These are phyloP conservation scores for Fusarium piperis DNA, from an alignment of 2,329 filamentous ascomycete genomes.

Conservation along the genomic window DNA sequence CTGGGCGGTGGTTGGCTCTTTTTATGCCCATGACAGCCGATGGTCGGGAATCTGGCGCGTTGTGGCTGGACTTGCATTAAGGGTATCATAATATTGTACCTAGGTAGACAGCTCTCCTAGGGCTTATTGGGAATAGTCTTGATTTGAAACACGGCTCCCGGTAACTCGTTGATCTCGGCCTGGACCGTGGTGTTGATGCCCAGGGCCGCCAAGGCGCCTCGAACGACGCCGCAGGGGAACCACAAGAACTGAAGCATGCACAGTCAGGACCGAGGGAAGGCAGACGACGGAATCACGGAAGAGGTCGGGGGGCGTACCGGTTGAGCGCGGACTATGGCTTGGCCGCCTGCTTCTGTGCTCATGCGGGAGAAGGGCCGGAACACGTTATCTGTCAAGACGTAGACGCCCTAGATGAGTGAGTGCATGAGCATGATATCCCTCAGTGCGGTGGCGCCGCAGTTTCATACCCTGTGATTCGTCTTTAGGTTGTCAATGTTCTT, in stretches of 20 bases:
- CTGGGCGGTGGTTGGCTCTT: slow-evolving; percentile 33
- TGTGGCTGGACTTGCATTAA: slow-evolving; percentile 28
- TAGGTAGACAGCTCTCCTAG: slow-evolving; percentile 26
- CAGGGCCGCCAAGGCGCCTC: slow-evolving; percentile 90
- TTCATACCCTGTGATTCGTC: slow-evolving; percentile 86
- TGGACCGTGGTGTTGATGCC: slow-evolving; percentile 92
- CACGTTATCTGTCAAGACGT: slow-evolving; percentile 91
- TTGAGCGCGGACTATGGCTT: slow-evolving; percentile 79
- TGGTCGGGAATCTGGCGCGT: slow-evolving; percentile 24
- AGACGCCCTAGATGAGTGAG: slow-evolving; percentile 74
- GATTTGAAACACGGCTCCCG: slow-evolving; percentile 93
- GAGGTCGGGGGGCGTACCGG: slow-evolving; percentile 67
- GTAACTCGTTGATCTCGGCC: slow-evolving; percentile 87
- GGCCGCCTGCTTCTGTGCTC: slow-evolving; percentile 81
- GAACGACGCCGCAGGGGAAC: slow-evolving; percentile 93
- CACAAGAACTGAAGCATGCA: slow-evolving; percentile 77
- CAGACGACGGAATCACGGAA: slow-evolving; percentile 2
- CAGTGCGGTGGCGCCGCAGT: background rate
- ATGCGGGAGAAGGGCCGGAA: slow-evolving; percentile 91
- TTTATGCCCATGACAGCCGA: slow-evolving; percentile 21
- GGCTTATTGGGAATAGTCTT: slow-evolving; percentile 78
- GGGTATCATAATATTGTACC: slow-evolving; percentile 40
- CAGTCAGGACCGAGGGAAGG: slow-evolving; percentile 9
- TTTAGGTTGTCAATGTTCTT: slow-evolving; percentile 99
- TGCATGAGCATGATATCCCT: slow-evolving; percentile 4